Conservation (phyloP, 129 eudicot species). For the Chrysanthemum makinoi region DNA sequence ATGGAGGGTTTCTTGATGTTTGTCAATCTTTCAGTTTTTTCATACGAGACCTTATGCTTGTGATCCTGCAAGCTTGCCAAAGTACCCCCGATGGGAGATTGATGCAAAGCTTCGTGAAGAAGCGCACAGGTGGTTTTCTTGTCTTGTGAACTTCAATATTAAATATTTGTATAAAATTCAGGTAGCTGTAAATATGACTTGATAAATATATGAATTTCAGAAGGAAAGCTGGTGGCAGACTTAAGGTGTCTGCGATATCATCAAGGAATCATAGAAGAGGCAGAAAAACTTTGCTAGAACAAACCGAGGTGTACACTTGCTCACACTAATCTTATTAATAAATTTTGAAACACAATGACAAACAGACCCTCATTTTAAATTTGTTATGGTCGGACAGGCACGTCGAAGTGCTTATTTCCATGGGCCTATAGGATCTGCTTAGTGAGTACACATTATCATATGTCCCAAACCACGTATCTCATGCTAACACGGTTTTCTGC, state of each 20-base stretch:
- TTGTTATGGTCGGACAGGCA: slow-evolving; percentile 24
- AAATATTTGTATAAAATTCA: neutral
- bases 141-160: neutral
- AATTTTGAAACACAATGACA: neutral
- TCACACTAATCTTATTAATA: slow-evolving; percentile 9
- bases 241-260: slow-evolving; percentile 30
- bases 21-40: slow-evolving; percentile 54
- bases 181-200: neutral
- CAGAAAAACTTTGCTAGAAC: slow-evolving; percentile 42
- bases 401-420: slow-evolving; percentile 29
- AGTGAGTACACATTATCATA: slow-evolving; percentile 47
- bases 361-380: neutral
- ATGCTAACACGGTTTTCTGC: slow-evolving; percentile 43
- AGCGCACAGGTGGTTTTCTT: slow-evolving; percentile 46
- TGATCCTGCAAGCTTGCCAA: slow-evolving; percentile 81
- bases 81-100: slow-evolving; percentile 82
- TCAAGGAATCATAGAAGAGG: slow-evolving; percentile 48
- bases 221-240: slow-evolving; percentile 44
- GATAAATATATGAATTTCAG: slow-evolving; percentile 40
- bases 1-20: slow-evolving; percentile 16
- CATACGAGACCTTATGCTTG: slow-evolving; percentile 65
- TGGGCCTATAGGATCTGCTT: slow-evolving; percentile 20
- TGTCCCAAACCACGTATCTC: slow-evolving; percentile 63
- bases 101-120: slow-evolving; percentile 77
- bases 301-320: slow-evolving; percentile 43